These are phyloP conservation scores for Mycena vulgaris DNA, from an alignment of 768 basidiomycete species.

Conservation along the genomic window DNA sequence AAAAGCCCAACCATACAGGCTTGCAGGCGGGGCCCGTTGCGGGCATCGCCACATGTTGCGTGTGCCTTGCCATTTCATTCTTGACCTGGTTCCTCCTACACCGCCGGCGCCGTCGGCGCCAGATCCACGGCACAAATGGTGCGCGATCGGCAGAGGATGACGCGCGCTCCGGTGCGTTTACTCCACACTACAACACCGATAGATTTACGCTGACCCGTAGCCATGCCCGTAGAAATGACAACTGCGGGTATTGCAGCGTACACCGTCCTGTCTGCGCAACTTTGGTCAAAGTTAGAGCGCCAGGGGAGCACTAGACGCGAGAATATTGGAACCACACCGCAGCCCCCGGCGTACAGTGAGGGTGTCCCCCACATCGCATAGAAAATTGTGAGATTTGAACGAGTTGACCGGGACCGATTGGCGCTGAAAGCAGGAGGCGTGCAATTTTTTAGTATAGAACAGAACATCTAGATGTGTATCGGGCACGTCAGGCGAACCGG, in stretches of 20 bases:
- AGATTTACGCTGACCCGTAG: background rate
- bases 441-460: too few species aligned
- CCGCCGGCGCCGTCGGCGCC: background rate
- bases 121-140: background rate
- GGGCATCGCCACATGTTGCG: background rate
- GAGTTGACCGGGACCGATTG: too few species aligned
- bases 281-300: too few species aligned
- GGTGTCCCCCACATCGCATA: too few species aligned
- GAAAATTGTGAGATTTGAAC: too few species aligned
- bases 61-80: background rate
- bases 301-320: too few species aligned
- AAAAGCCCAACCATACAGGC: background rate
- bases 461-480: too few species aligned
- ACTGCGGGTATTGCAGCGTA: background rate
- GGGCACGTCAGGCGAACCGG: too few species aligned
- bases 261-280: background rate
- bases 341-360: too few species aligned
- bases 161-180: background rate
- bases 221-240: background rate
- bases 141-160: too few species aligned
- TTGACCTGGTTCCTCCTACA: background rate
- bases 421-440: too few species aligned
- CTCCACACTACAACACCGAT: background rate
- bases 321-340: too few species aligned
- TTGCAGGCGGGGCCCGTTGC: constrained; percentile 1